phyloP scores from a whole-genome alignment of 2,329 filamentous ascomycete species.

The Leptosphaerulina australis region DNA sequence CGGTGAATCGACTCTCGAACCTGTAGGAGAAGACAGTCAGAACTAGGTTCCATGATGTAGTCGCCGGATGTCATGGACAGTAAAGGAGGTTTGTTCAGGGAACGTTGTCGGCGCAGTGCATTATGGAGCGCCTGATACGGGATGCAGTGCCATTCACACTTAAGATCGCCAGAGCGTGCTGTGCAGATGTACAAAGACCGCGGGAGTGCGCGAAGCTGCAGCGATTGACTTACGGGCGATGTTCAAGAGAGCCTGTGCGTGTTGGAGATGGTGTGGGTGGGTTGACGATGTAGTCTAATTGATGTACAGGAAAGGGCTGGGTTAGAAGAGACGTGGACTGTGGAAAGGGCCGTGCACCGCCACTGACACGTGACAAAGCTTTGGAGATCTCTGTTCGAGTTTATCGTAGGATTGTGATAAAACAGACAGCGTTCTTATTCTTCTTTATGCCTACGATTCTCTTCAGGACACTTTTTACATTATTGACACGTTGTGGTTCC shows the following conservation, averaged over 20 bases:
- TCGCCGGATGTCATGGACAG: slow-evolving; percentile 16
- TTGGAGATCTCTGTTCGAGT: slow-evolving; percentile 29
- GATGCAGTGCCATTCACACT: slow-evolving; percentile 32
- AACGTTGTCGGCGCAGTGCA: slow-evolving; percentile 20
- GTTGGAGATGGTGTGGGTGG: slow-evolving; percentile 45
- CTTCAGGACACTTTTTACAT: slow-evolving; percentile 24
- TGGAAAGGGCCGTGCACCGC: slow-evolving; percentile 32
- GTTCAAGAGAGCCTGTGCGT: slow-evolving; percentile 45
- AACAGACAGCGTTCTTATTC: background rate
- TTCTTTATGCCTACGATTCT: slow-evolving; percentile 12
- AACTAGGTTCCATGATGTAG: slow-evolving; percentile 19
- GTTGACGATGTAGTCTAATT: slow-evolving; percentile 48
- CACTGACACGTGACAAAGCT: slow-evolving; percentile 41
- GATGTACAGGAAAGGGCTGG: slow-evolving; percentile 49
- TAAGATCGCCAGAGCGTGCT: slow-evolving; percentile 26
- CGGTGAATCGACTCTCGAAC: slow-evolving; percentile 48
- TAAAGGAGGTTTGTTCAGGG: slow-evolving; percentile 14
- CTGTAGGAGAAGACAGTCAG: slow-evolving; percentile 28
- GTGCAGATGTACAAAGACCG: slow-evolving; percentile 23
- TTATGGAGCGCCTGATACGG: slow-evolving; percentile 37
- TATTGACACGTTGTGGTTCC: slow-evolving; percentile 45
- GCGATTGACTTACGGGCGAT: slow-evolving; percentile 43
- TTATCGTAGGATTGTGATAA: slow-evolving; percentile 28
- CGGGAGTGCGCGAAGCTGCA: slow-evolving; percentile 20
- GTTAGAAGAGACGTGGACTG: slow-evolving; percentile 46